Percentiles rank a stretch among this genome's conserved stretches.
Conservation (phyloP, 2,329 filamentous ascomycete species). For the Fusarium sp. region DNA sequence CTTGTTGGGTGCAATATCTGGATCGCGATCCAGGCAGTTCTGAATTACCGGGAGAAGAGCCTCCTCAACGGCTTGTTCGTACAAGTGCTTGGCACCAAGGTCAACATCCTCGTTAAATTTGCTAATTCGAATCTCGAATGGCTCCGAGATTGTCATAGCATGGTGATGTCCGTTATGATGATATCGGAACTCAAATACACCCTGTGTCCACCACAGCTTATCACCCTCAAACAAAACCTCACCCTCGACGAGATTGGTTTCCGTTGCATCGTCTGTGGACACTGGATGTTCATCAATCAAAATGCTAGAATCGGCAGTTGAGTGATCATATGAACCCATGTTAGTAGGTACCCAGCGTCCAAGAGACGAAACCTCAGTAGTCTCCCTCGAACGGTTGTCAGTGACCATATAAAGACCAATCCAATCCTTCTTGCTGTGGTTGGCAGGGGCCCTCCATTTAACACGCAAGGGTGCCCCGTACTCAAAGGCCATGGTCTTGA, state of each 20-base stretch:
- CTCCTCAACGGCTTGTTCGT: conserved; percentile 78
- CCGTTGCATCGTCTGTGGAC: conserved; percentile 64
- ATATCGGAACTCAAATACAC: conserved; percentile 96
- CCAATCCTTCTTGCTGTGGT: conserved; percentile 94
- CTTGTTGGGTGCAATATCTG: conserved; percentile 86
- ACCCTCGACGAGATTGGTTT: conserved; percentile 75
- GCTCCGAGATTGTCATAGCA: conserved; percentile 92
- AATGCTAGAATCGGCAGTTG: conserved; percentile 81
- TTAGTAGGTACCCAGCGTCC: conserved; percentile 91
- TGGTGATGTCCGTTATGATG: conserved; percentile 94
- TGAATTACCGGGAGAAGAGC: conserved; percentile 85
- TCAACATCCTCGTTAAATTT: conserved; percentile 82
- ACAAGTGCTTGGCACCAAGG: conserved; percentile 68
- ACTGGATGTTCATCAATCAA: conserved; percentile 75
- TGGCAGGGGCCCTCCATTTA: conserved; percentile 88
- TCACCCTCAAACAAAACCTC: conserved; percentile 91
- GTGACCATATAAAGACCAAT: conserved; percentile 96
- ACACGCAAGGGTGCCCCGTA: conserved; percentile 93
- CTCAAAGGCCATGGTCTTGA: conserved; percentile 83
- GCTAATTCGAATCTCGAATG: conserved; percentile 89
- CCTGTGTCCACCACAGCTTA: conserved; percentile 97
- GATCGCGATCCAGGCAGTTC: conserved; percentile 93
- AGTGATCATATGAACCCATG: conserved; percentile 79
- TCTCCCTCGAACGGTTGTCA: conserved; percentile 88
- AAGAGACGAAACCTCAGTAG: conserved; percentile 85